Percentiles rank a stretch among this genome's conserved stretches.
phyloP scores from a whole-genome alignment of 495 filamentous ascomycete species.

The Neurospora sp. region DNA sequence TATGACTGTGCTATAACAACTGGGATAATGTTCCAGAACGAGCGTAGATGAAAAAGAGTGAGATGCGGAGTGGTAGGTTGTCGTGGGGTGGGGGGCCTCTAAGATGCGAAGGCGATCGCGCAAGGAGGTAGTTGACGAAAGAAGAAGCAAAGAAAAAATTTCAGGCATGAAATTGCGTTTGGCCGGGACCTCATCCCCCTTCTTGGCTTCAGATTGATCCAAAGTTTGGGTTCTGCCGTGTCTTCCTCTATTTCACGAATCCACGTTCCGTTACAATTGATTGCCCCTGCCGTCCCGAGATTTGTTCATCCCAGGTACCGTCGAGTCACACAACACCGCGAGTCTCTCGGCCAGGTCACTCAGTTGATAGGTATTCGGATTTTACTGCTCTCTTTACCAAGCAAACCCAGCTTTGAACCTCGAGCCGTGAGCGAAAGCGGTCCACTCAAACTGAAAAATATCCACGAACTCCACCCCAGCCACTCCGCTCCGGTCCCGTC shows the following conservation, averaged over 20 bases:
- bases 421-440: no score
- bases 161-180: neutral
- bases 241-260: neutral
- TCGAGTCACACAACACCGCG: no score
- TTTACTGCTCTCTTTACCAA: no score
- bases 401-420: no score
- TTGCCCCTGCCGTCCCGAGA: no score
- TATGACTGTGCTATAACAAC: neutral
- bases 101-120: neutral
- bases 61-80: neutral
- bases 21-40: neutral
- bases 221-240: neutral
- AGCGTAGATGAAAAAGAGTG: neutral
- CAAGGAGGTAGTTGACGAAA: neutral
- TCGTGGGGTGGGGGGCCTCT: neutral
- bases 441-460: neutral
- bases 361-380: no score
- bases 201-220: neutral
- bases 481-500: neutral
- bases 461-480: neutral
- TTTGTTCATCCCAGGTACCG: no score
- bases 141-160: neutral
- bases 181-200: neutral
- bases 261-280: neutral
- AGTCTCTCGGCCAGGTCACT: no score